Percentiles rank a stretch among this genome's conserved stretches.
Evolutionary conservation across 352 stramenopile genomes (phyloP).

Genomic region (Pythium volutum): DNA sequence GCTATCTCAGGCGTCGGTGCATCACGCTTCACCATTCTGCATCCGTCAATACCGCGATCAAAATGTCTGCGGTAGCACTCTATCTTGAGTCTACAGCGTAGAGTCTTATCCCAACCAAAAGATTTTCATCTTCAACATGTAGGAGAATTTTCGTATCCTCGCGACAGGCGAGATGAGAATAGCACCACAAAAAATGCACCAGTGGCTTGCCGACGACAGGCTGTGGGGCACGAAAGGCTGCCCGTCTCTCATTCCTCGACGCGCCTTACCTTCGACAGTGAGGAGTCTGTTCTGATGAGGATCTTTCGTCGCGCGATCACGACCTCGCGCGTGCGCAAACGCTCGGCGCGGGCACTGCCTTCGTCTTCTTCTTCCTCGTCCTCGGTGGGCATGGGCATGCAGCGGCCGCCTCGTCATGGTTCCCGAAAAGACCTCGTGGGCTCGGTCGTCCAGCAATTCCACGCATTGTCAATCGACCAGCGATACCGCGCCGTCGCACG

Average conservation of each 20-base stretch:
- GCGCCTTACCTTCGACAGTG: neutral
- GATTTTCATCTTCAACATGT: neutral
- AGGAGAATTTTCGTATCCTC: too few relatives aligned
- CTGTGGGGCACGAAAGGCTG: too few relatives aligned
- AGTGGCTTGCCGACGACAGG: neutral
- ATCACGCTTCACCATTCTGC: neutral
- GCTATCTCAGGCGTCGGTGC: too few relatives aligned
- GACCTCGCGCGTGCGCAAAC: conserved; percentile 19
- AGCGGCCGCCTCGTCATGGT: conserved; percentile 5
- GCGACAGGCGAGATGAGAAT: neutral
- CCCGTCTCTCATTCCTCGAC: conserved; percentile 2
- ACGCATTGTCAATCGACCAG: conserved; percentile 56
- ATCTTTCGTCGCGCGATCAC: conserved; percentile 24
- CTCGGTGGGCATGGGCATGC: conserved; percentile 17
- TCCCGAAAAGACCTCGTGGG: conserved; percentile 29
- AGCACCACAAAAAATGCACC: neutral
- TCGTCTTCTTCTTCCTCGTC: neutral
- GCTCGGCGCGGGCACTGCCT: conserved; percentile 8
- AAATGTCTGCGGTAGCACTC: neutral
- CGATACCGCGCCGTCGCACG: conserved; percentile 47
- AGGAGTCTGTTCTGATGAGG: conserved; percentile 7
- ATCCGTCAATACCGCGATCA: neutral
- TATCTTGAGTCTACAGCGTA: neutral
- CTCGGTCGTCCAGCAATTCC: conserved; percentile 53
- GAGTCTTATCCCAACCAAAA: neutral